These are phyloP conservation scores for Alternaria viburni DNA, from an alignment of 2,329 filamentous ascomycete species.

Conservation along the genomic window DNA sequence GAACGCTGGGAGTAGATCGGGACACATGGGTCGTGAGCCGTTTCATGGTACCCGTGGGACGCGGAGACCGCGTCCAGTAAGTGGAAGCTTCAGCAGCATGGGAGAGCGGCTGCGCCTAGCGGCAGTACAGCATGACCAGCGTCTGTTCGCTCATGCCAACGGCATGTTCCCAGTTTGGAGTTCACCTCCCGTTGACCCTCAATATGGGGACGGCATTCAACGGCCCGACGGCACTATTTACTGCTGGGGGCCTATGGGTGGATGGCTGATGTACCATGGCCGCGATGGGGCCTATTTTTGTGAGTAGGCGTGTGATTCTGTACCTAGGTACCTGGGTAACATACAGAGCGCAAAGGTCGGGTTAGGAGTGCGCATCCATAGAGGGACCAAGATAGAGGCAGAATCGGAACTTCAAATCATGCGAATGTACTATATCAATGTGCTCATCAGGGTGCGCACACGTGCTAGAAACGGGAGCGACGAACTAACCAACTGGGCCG, in stretches of 20 bases:
- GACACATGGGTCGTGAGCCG: background rate
- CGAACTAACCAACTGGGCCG: background rate
- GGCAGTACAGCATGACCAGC: background rate
- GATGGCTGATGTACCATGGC: background rate
- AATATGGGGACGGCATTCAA: background rate
- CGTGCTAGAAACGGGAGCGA: rapidly evolving
- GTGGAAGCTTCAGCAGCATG: background rate
- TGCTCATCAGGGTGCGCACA: background rate
- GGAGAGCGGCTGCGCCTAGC: background rate
- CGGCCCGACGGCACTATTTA: background rate
- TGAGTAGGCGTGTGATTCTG: background rate
- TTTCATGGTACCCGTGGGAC: rapidly evolving
- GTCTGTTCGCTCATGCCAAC: background rate
- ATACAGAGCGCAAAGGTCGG: background rate
- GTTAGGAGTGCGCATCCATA: background rate
- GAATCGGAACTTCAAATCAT: background rate
- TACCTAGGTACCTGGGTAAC: no score
- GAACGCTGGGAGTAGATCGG: background rate
- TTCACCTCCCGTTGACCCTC: background rate
- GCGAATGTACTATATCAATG: background rate
- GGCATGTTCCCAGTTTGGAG: background rate
- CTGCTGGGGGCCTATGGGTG: background rate
- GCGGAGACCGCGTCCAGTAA: background rate
- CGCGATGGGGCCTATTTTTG: background rate
- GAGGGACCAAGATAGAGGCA: background rate